A percentile compares a stretch with the other conserved stretches of the same genome.
phyloP scores from a whole-genome alignment of 345 rosid genomes.

The Lenwebbia sp. region DNA sequence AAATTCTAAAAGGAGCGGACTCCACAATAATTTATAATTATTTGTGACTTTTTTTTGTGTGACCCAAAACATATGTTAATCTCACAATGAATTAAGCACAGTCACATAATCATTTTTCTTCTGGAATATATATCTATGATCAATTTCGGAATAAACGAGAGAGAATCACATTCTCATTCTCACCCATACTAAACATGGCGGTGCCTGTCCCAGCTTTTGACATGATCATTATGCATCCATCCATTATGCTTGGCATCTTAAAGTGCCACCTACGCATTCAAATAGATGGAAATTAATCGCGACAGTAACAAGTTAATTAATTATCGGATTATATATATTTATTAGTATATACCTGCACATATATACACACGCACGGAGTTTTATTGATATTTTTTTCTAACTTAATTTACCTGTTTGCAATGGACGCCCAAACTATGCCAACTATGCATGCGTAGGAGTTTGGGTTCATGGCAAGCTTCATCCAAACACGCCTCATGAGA shows the following conservation, averaged over 20 bases:
- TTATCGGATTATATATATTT: background rate
- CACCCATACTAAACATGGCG: slow-evolving; percentile 96
- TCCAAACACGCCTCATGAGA: slow-evolving; percentile 41
- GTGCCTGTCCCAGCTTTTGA: slow-evolving; percentile 92
- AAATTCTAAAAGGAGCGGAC: no score
- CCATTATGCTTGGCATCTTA: slow-evolving; percentile 70
- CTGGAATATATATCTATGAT: background rate
- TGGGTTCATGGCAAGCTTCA: slow-evolving; percentile 35
- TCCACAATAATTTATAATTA: no score
- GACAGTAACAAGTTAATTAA: background rate
- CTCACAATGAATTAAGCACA: no score
- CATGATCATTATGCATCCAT: slow-evolving; percentile 68
- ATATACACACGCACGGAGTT: background rate
- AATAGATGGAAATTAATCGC: background rate
- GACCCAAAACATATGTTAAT: no score
- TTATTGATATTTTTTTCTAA: background rate
- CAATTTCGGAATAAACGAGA: background rate
- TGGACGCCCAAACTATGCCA: slow-evolving; percentile 35
- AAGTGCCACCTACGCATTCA: slow-evolving; percentile 51
- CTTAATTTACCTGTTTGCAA: slow-evolving; percentile 16
- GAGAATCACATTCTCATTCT: background rate
- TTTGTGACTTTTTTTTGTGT: no score
- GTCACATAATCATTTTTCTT: no score
- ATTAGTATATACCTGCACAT: no score
- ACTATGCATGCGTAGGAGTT: slow-evolving; percentile 30